Conservation (phyloP, 2,329 filamentous ascomycete genomes). For the Aulographum hederae region DNA sequence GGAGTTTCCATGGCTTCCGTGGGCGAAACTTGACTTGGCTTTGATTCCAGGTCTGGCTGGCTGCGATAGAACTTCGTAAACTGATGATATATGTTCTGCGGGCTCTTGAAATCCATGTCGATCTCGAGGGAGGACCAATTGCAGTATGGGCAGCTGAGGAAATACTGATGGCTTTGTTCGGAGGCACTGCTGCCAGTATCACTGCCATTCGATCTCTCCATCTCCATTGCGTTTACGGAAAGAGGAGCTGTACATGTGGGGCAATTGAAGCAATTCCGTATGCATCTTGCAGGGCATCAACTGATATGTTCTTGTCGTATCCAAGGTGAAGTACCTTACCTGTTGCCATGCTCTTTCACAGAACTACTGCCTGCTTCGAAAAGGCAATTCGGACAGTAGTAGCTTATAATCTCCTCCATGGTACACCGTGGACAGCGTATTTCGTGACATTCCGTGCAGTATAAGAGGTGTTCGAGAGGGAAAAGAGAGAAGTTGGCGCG, state of each 20-base stretch:
- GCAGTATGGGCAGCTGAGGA: constrained; percentile 78
- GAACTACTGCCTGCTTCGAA: constrained; percentile 93
- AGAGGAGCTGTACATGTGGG: constrained; percentile 74
- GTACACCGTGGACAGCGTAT: constrained; percentile 88
- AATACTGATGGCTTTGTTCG: constrained; percentile 39
- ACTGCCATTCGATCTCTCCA: constrained; percentile 18
- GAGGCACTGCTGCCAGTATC: constrained; percentile 2
- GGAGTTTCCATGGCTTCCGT: too few species aligned
- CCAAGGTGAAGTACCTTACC: too few species aligned
- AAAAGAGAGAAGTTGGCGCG: constrained; percentile 85
- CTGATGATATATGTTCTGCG: constrained; percentile 71
- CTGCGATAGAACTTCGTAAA: constrained; percentile 33
- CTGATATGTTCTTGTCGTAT: constrained; percentile 5
- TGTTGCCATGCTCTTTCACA: constrained; percentile 80
- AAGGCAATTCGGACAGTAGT: constrained; percentile 86
- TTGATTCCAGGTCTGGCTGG: not conserved
- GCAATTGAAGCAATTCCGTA: constrained; percentile 88
- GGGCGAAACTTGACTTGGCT: too few species aligned
- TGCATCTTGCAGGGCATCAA: constrained; percentile 43
- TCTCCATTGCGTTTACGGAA: constrained; percentile 51
- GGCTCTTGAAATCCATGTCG: constrained; percentile 75
- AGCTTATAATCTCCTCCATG: constrained; percentile 82
- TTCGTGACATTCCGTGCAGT: constrained; percentile 94
- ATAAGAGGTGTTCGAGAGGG: constrained; percentile 81
- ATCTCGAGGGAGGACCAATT: constrained; percentile 85